A percentile compares a stretch with the other conserved stretches of the same genome.
Evolutionary conservation across 164 flowering plant species (phyloP).

Genomic region (Cinnamomum micranthum): DNA sequence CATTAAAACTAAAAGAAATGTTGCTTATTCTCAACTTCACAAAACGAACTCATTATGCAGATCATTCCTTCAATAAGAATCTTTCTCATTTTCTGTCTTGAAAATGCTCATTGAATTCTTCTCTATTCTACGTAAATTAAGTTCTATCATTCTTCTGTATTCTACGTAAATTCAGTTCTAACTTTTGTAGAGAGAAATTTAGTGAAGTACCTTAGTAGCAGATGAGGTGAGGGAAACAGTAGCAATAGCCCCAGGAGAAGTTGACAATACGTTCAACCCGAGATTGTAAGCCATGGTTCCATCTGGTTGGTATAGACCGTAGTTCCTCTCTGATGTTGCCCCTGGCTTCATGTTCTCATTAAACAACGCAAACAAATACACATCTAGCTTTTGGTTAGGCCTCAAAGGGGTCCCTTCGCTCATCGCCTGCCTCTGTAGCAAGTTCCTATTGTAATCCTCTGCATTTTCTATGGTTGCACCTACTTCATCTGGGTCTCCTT

Average conservation of each 20-base stretch:
- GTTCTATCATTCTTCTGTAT: background rate
- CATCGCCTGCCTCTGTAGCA: conserved; percentile 34
- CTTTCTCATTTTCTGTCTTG: no score
- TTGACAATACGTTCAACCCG: conserved; percentile 22
- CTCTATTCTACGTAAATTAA: background rate
- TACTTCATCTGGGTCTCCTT: conserved; percentile 53
- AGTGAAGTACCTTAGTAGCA: conserved; percentile 41
- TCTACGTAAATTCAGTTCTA: background rate
- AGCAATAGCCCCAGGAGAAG: conserved; percentile 21
- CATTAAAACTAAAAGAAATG: background rate
- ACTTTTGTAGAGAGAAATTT: background rate
- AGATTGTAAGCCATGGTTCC: conserved; percentile 41
- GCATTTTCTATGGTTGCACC: conserved; percentile 63
- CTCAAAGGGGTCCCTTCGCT: conserved; percentile 55
- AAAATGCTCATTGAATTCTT: background rate
- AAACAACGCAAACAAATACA: conserved; percentile 61
- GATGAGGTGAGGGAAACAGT: conserved; percentile 44
- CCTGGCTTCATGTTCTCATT: conserved; percentile 73
- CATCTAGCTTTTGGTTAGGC: conserved; percentile 35
- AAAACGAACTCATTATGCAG: background rate
- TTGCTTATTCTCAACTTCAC: background rate
- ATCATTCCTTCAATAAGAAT: background rate
- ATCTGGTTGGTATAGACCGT: conserved; percentile 68
- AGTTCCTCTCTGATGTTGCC: conserved; percentile 69
- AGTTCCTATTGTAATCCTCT: conserved; percentile 51